Conservation (phyloP, 495 filamentous ascomycete genomes). For the Daldinia vernicosa region DNA sequence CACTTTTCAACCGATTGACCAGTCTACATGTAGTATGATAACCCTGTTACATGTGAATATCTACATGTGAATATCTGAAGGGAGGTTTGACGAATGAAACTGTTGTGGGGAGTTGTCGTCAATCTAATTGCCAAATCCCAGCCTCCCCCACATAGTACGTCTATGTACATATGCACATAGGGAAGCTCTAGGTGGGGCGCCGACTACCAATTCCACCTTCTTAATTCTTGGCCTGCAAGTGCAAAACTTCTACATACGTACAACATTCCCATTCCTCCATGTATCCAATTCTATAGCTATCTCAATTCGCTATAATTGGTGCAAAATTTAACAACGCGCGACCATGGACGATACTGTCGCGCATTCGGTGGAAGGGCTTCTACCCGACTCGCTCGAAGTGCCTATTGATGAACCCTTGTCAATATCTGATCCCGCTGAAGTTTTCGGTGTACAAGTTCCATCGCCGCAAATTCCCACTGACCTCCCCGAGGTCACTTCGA, state of each 20-base stretch:
- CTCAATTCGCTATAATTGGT: background rate
- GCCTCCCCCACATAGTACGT: conserved; percentile 20
- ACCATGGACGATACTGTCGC: conserved; percentile 30
- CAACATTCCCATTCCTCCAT: conserved; percentile 10
- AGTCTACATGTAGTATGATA: too few relatives aligned
- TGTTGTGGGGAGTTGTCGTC: background rate
- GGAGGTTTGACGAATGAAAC: background rate
- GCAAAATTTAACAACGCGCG: background rate
- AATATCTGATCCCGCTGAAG: conserved; percentile 14
- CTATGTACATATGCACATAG: conserved; percentile 10
- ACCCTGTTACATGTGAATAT: background rate
- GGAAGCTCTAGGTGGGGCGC: conserved; percentile 26
- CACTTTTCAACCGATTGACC: too few relatives aligned
- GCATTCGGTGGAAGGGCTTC: conserved; percentile 18
- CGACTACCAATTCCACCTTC: background rate
- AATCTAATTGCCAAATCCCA: conserved; percentile 25
- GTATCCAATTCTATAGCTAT: background rate
- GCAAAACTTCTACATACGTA: conserved; percentile 23
- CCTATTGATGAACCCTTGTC: conserved; percentile 16
- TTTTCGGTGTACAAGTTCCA: conserved; percentile 25
- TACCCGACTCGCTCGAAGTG: conserved; percentile 15
- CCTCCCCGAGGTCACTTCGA: conserved; percentile 22
- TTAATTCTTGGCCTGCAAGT: conserved; percentile 26
- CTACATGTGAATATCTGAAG: too few relatives aligned
- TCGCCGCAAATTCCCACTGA: conserved; percentile 24